Conservation (phyloP, 169 alveolate species). For the Fabrea salina region DNA sequence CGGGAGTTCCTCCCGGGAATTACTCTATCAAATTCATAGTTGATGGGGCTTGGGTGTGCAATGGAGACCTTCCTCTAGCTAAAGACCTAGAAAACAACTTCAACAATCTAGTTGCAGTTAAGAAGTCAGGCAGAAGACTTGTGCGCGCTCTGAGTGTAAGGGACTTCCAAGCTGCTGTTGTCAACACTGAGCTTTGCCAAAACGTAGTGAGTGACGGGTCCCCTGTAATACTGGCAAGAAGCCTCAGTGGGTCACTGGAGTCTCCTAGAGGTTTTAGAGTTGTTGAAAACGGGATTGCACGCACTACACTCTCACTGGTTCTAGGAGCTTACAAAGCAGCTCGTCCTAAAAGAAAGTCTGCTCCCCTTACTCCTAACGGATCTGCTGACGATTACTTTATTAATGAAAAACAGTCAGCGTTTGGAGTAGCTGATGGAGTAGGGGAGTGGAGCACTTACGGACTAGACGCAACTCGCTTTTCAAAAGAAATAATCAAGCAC, state of each 20-base stretch:
- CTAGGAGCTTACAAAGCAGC: background rate
- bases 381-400: background rate
- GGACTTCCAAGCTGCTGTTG: background rate
- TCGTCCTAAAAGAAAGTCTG: background rate
- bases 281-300: background rate
- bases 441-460: constrained; percentile 20
- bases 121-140: background rate
- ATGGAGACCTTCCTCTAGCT: constrained; percentile 13
- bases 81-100: constrained; percentile 9
- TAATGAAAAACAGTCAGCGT: background rate
- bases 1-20: background rate
- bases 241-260: constrained; percentile 5
- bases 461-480: constrained; percentile 16
- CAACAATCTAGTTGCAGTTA: constrained; percentile 7
- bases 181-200: background rate
- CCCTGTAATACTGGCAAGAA: background rate
- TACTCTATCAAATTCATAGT: constrained; percentile 23
- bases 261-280: constrained; percentile 16
- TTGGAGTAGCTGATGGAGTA: constrained; percentile 30
- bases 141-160: constrained; percentile 8
- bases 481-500: constrained; percentile 13
- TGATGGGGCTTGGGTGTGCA: constrained; percentile 24
- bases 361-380: background rate
- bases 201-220: background rate
- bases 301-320: background rate